A percentile compares a stretch with the other conserved stretches of the same genome.
Evolutionary conservation across 768 basidiomycete species (phyloP).

Genomic region (Russula olivacea): DNA sequence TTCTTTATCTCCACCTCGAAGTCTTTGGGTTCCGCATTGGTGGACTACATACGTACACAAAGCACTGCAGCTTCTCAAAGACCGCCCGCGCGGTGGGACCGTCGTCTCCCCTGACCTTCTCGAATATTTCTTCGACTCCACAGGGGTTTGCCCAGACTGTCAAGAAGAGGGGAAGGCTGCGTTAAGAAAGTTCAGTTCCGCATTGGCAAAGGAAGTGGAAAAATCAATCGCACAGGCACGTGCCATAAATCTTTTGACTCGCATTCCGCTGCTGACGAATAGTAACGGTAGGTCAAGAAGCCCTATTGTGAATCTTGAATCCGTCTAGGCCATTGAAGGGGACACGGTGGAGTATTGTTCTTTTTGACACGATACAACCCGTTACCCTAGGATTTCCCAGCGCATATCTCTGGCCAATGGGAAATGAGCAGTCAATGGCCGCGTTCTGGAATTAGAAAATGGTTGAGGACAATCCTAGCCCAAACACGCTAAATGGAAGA

Average conservation of each 20-base stretch:
- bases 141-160: slow-evolving; percentile 17
- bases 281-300: slow-evolving; percentile 15
- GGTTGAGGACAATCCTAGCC: not conserved
- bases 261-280: not conserved
- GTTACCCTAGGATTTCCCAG: not conserved
- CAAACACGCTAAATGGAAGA: no score
- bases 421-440: not conserved
- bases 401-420: not conserved
- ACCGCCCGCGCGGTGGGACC: slow-evolving; percentile 18
- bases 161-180: slow-evolving; percentile 17
- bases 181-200: slow-evolving; percentile 15
- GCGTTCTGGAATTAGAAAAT: no score
- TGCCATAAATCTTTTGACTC: not conserved
- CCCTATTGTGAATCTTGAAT: slow-evolving; percentile 18
- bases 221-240: slow-evolving; percentile 18
- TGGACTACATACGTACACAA: slow-evolving; percentile 20
- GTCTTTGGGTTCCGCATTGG: slow-evolving; percentile 23
- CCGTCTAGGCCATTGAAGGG: not conserved
- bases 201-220: slow-evolving; percentile 20
- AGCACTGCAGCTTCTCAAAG: slow-evolving; percentile 13
- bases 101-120: slow-evolving; percentile 14
- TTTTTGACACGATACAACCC: not conserved
- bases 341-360: not conserved
- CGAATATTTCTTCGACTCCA: slow-evolving; percentile 6
- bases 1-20: slow-evolving; percentile 8